Evolutionary conservation across 306 rosid species (phyloP).

Genomic region (Vigna reflexopilosa): DNA sequence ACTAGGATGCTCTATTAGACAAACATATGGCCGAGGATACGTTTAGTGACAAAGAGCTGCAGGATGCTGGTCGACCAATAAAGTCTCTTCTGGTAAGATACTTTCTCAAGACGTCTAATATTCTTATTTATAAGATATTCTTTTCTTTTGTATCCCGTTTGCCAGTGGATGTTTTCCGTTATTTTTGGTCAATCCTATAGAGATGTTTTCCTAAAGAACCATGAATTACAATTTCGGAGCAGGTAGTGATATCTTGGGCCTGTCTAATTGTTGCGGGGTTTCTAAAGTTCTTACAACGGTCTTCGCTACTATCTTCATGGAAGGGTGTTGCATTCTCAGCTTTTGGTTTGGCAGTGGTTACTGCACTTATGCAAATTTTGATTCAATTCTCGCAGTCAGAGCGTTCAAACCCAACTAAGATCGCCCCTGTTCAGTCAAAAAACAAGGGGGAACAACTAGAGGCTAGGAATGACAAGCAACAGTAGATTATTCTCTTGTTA

Average conservation of each 20-base stretch:
- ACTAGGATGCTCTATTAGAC: slow-evolving; percentile 87
- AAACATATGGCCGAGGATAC: slow-evolving; percentile 76
- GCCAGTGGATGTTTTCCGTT: slow-evolving; percentile 13
- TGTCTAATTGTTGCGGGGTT: slow-evolving; percentile 65
- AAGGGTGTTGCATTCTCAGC: slow-evolving; percentile 81
- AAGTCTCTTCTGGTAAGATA: slow-evolving; percentile 86
- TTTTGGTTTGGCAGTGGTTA: slow-evolving; percentile 62
- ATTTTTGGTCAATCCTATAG: neutral
- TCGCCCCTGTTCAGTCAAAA: slow-evolving; percentile 61
- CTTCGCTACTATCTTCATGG: slow-evolving; percentile 78
- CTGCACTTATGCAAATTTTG: slow-evolving; percentile 82
- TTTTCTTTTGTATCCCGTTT: neutral
- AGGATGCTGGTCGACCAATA: slow-evolving; percentile 63
- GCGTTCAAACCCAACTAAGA: slow-evolving; percentile 80
- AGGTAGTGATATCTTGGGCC: slow-evolving; percentile 83
- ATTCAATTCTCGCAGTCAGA: slow-evolving; percentile 88
- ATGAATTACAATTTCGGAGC: slow-evolving; percentile 40
- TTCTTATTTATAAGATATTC: slow-evolving; percentile 12
- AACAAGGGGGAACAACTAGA: slow-evolving; percentile 46
- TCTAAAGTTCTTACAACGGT: slow-evolving; percentile 73
- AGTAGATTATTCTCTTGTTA: slow-evolving; percentile 48
- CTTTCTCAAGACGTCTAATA: slow-evolving; percentile 10
- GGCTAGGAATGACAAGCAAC: slow-evolving; percentile 54
- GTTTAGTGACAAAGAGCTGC: slow-evolving; percentile 70
- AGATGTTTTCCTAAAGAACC: slow-evolving; percentile 34